Evolutionary conservation across 345 rosid genomes (phyloP).

Genomic region (Arabidopsis suecica): DNA sequence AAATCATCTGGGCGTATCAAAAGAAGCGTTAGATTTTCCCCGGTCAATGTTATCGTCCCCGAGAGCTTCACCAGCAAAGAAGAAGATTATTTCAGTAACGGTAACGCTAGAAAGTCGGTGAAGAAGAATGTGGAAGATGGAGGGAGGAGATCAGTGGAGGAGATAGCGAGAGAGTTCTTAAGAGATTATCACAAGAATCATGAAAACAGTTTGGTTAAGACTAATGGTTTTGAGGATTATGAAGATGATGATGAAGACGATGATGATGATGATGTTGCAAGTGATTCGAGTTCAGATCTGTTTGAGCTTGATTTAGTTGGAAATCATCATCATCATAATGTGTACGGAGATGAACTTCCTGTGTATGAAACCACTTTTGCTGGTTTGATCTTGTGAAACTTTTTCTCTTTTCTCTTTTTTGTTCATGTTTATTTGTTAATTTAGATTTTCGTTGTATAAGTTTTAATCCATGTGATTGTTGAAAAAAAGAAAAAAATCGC

Average conservation of each 20-base stretch:
- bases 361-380: conserved; percentile 87
- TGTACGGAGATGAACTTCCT: conserved; percentile 86
- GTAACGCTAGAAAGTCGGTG: conserved; percentile 38
- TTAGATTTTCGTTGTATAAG: conserved; percentile 10
- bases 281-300: conserved; percentile 62
- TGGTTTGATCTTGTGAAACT: conserved; percentile 45
- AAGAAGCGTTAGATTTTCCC: conserved; percentile 70
- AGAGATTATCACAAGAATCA: conserved; percentile 65
- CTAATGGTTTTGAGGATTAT: conserved; percentile 30
- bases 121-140: conserved; percentile 50
- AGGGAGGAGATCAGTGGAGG: conserved; percentile 59
- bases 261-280: conserved; percentile 57
- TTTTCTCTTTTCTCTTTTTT: not conserved
- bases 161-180: conserved; percentile 68
- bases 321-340: conserved; percentile 67
- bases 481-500: not conserved
- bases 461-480: conserved; percentile 25
- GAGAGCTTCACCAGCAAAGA: conserved; percentile 43
- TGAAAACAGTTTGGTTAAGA: conserved; percentile 32
- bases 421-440: not conserved
- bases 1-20: conserved; percentile 64
- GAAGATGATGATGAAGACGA: conserved; percentile 56
- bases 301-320: conserved; percentile 76
- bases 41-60: conserved; percentile 62
- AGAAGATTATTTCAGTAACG: conserved; percentile 39